Base-by-base conservation (phyloP, 1,284 basidiomycete species). In the Apiotrichum sp. region DNA sequence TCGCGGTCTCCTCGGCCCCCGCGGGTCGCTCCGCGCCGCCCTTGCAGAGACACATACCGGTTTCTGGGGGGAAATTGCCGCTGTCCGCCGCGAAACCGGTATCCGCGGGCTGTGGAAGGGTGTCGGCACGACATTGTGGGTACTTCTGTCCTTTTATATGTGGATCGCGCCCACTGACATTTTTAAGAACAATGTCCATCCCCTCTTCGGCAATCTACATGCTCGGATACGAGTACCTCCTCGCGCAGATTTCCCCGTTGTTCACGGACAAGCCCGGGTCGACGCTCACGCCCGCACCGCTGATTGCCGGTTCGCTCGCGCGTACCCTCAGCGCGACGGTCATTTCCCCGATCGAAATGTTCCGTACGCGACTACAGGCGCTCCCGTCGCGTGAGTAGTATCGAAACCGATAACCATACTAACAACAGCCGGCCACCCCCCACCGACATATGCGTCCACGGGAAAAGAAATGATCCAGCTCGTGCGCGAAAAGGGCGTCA, bases 131-230 rank as follows among this genome's bases (percentile, higher is more conserved):
- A 83, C 88, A 50, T 72, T 93, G 91, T 92, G 69, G 78, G 89
- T 79, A 4, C 13, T 45, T 6, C 41, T 16, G 33, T 13, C 31
- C 11, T 11, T 11, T 9, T 22, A 22, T 3, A 7, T 22, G 22
- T 22, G 22, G 22, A 22, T 22, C 16, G 42, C 42, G n/a, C 34
- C 55, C 13, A 36, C 34, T 8, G 5, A 22, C 22, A 22, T 22
- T 22, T 48, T 29, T 49, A 60, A 91, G 92, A 52, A 76, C 90
- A 35, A 95, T 98, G 73, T 87, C 89, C 29, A 89, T 98, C 7
- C 95, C 95, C 0, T 87, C 93, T 0, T 85, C 93, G 49, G 92
- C 93, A 47, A 83, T 86, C 39, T 98, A 98, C 77, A 98, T 98
- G 86, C 81, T 97, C 49, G 92, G 90, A 33, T 98, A 98, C 74